A percentile compares a stretch with the other conserved stretches of the same genome.
Conservation (phyloP, 371 early-diverging fungal genomes). For the Entomophthora muscae region DNA sequence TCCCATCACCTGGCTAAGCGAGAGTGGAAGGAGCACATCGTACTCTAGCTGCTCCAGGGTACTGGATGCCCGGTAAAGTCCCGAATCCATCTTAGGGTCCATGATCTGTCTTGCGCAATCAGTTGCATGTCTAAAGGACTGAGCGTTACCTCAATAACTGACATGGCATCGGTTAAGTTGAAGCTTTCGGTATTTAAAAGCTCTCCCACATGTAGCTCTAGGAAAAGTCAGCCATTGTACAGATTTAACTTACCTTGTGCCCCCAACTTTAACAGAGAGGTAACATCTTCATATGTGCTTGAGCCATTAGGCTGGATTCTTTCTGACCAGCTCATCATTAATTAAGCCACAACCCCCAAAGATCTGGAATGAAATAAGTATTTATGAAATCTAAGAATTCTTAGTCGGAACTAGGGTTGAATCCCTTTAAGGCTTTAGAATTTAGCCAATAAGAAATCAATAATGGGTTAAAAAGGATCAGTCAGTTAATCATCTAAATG, state of each 20-base stretch:
- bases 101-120: slow-evolving; percentile 27
- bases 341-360: no score
- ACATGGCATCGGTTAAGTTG: slow-evolving; percentile 54
- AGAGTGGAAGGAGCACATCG: slow-evolving; percentile 20
- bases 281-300: background rate
- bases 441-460: no score
- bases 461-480: no score
- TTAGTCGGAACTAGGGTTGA: no score
- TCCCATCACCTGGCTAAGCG: slow-evolving; percentile 30
- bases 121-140: background rate
- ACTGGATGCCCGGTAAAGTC: slow-evolving; percentile 21
- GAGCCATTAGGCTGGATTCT: background rate
- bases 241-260: background rate
- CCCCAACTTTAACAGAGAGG: background rate
- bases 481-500: no score
- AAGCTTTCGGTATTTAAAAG: slow-evolving; percentile 37
- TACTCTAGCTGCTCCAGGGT: slow-evolving; percentile 22
- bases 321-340: background rate
- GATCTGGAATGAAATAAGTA: no score
- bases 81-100: slow-evolving; percentile 71
- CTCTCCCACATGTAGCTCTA: slow-evolving; percentile 45
- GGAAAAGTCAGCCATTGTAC: background rate
- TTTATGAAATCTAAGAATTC: no score
- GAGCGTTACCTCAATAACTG: slow-evolving; percentile 58
- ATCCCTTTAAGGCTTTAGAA: no score